Base-by-base conservation (phyloP, 306 rosid species). In the Trifolium dubium region DNA sequence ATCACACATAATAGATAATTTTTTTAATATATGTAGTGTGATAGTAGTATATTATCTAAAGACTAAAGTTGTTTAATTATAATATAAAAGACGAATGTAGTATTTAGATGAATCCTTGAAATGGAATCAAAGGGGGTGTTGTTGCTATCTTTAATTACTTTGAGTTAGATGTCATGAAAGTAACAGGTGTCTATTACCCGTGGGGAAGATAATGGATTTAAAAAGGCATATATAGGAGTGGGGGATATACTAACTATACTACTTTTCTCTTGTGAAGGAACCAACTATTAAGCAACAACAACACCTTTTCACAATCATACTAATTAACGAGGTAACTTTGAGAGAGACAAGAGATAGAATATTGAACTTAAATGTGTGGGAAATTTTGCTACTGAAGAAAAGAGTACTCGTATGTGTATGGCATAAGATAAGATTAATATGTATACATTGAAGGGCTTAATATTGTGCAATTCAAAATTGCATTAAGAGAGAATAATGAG, bases 221-320 rank as follows among this genome's bases (percentile, higher is more conserved):
- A 72, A 84, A 82, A 80, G 84, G 56, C 23, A 62, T 23, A 23
- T 23, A 23, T 55, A 50, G 67, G 63, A 79, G 86, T 80, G 87
- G 87, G 77, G 44, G 77, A 5, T 43, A 18, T 63, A 17, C n/a
- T n/a, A n/a, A n/a, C n/a, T n/a, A n/a, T n/a, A n/a, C n/a, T n/a
- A n/a, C 80, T 88, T 83, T 75, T 80, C 76, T 80, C 87, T 77
- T 83, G 11, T 44, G 77, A 89, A 88, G 90, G 80, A 90, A 88
- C 88, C 90, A 82, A 81, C 43, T 83, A 88, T 55, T 23, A 55
- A 55, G 32, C 61, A 85, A 91, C 89, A 87, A 88, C 82, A 73
- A 74, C 75, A 75, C 86, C 89, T 88, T 90, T 88, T 84, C 49
- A 82, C 73, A 85, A 91, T 84, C 89, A 91, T 91, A 67, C 81